Evolutionary conservation across 2,329 filamentous ascomycete genomes (phyloP).

Genomic region (Mycosphaerella arachidis): DNA sequence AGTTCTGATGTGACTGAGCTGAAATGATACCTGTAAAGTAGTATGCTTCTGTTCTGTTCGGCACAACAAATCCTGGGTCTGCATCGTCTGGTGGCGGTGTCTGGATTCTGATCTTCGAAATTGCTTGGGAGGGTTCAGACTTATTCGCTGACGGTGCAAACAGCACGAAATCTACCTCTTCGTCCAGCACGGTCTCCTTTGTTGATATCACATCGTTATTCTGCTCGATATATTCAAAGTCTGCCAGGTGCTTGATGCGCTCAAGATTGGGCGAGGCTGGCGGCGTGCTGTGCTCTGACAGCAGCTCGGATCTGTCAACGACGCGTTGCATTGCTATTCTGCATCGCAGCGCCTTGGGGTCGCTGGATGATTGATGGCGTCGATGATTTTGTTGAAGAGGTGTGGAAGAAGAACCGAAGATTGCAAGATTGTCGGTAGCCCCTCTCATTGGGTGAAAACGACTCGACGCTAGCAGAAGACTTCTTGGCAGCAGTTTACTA

Average conservation of each 20-base stretch:
- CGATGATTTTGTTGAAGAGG: not conserved
- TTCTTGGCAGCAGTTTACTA: no score
- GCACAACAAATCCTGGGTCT: slow-evolving; percentile 18
- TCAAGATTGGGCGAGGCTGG: slow-evolving; percentile 11
- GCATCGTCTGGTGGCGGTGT: slow-evolving; percentile 14
- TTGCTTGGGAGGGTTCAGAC: not conserved
- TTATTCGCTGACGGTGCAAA: slow-evolving; percentile 15
- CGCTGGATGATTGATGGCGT: not conserved
- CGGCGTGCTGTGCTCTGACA: slow-evolving; percentile 9
- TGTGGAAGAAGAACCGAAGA: not conserved
- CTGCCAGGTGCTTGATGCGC: slow-evolving; percentile 2
- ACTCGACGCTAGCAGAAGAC: no score
- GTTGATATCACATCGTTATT: not conserved
- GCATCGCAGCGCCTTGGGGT: not conserved
- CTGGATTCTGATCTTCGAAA: slow-evolving; percentile 22
- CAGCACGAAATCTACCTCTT: slow-evolving; percentile 19
- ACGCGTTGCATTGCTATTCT: slow-evolving; percentile 15
- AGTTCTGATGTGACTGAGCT: slow-evolving; percentile 4
- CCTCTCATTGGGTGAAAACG: no score
- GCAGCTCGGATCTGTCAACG: slow-evolving; percentile 18
- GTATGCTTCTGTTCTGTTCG: slow-evolving; percentile 13
- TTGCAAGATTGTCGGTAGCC: no score
- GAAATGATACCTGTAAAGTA: slow-evolving; percentile 15
- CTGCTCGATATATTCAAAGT: slow-evolving; percentile 20
- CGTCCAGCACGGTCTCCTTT: slow-evolving; percentile 2